Base-by-base conservation (phyloP, 2,329 filamentous ascomycete species). In the Aspergillus pseudotamarii region DNA sequence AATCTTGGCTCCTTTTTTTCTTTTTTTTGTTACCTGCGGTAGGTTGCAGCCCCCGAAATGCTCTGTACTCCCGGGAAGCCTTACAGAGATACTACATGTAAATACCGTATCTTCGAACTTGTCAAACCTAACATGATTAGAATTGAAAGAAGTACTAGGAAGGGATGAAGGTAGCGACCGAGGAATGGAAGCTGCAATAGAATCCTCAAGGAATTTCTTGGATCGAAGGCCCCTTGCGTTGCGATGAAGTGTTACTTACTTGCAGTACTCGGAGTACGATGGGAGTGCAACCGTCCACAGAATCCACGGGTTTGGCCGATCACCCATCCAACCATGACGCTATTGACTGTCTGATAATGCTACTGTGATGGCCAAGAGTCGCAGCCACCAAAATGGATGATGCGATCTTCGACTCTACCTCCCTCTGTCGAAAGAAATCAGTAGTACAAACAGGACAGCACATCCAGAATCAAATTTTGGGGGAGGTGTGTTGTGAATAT, bases 301-400 rank as follows among this genome's bases (percentile, higher is more conserved):
- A 30, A 32, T 43, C 34, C 57, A 58, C 60, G 56, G 54, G 51
- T 57, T n/a, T 28, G 30, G 51, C 46, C 46, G 41, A 51, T 43
- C 53, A 45, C 59, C 43, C 51, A 51, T 34, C 48, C 46, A 50
- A 41, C 63, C 62, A 64, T 66, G 64, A 66, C 64, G 64, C 64
- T 66, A 58, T 64, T 48, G 62, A 61, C 56, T 59, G 5, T 12
- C 36, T 5, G 23, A 26, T 21, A n/a, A 48, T 58, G 48, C 28
- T 45, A 43, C 41, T 58, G 41, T 48, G 30, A 43, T 45, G 56
- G 21, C 32, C 23, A 14, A 48, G 56, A 58, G 41, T 58, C 28
- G 36, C 32, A 55, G 32, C 11, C 21, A 23, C 30, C 16, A 19
- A 19, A 55, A 38, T 55, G 21, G 32, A 55, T 51, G 48, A 51